Conservation (phyloP, 805 yeast genomes). For the Maudiozyma bulderi region DNA sequence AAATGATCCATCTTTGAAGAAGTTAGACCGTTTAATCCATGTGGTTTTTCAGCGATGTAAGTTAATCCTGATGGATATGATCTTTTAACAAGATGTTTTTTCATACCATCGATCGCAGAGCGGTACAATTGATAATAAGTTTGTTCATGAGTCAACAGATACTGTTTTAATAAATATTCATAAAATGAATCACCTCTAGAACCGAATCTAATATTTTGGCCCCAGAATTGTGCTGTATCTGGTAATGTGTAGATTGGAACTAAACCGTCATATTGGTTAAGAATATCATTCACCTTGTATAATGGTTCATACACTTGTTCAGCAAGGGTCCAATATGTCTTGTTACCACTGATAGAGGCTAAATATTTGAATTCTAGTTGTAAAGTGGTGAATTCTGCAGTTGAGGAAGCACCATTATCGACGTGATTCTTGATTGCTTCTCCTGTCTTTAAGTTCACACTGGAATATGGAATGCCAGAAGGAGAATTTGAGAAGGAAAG, state of each 20-base stretch:
- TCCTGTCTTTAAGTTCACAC: slow-evolving; percentile 61
- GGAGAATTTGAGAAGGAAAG: slow-evolving; percentile 54
- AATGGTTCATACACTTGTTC: slow-evolving; percentile 65
- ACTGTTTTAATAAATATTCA: slow-evolving; percentile 80
- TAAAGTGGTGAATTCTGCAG: slow-evolving; percentile 82
- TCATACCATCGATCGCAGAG: slow-evolving; percentile 69
- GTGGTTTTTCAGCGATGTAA: slow-evolving; percentile 68
- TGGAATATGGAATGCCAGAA: slow-evolving; percentile 69
- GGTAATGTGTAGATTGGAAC: slow-evolving; percentile 78
- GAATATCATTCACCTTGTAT: slow-evolving; percentile 43
- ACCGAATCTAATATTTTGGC: slow-evolving; percentile 64
- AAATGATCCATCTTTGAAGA: slow-evolving; percentile 83
- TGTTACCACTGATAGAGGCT: slow-evolving; percentile 70
- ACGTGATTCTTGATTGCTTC: slow-evolving; percentile 51
- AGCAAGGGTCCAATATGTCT: slow-evolving; percentile 64
- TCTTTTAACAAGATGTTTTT: slow-evolving; percentile 48
- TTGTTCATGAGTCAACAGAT: slow-evolving; percentile 59
- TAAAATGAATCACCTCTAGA: slow-evolving; percentile 91
- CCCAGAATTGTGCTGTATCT: slow-evolving; percentile 59
- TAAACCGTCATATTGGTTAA: slow-evolving; percentile 46
- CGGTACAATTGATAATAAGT: slow-evolving; percentile 67
- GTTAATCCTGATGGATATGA: slow-evolving; percentile 56
- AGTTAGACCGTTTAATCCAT: slow-evolving; percentile 47
- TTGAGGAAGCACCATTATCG: slow-evolving; percentile 71
- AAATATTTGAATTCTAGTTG: slow-evolving; percentile 83